Conservation (phyloP, 2,329 filamentous ascomycete species). For the Monosporascus sp. region DNA sequence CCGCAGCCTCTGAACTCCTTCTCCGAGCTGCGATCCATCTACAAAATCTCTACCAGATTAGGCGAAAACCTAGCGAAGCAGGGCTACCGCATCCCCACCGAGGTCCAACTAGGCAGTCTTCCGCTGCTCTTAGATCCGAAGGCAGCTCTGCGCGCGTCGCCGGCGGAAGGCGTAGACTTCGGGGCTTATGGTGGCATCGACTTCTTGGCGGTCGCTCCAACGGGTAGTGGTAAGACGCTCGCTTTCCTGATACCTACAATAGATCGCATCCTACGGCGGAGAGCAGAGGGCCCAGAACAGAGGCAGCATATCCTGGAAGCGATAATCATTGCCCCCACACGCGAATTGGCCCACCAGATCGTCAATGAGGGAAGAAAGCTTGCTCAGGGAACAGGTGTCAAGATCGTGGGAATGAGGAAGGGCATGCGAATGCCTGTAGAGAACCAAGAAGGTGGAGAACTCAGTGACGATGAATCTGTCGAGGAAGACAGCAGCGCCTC, state of each 20-base stretch:
- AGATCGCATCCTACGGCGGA: conserved; percentile 62
- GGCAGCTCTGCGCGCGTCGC: conserved; percentile 37
- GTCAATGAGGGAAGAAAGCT: conserved; percentile 84
- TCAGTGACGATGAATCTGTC: conserved; percentile 13
- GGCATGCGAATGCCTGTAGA: conserved; percentile 64
- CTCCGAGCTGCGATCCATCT: conserved; percentile 61
- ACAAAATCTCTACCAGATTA: conserved; percentile 68
- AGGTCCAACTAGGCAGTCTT: conserved; percentile 84
- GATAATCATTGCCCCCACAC: conserved; percentile 71
- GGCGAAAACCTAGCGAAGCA: conserved; percentile 77
- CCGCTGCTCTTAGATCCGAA: conserved; percentile 66
- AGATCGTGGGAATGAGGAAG: conserved; percentile 77
- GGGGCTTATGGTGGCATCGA: conserved; percentile 47
- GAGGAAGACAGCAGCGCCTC: conserved; percentile 19
- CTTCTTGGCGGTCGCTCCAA: conserved; percentile 85
- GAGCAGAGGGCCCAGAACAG: conserved; percentile 36
- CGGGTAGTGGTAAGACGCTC: conserved; percentile 93
- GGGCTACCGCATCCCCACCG: conserved; percentile 82
- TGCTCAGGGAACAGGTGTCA: conserved; percentile 68
- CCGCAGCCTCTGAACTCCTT: conserved; percentile 79
- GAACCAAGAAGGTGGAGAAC: conserved; percentile 28
- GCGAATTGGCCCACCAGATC: conserved; percentile 74
- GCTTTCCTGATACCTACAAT: conserved; percentile 87
- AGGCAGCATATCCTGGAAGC: conserved; percentile 54
- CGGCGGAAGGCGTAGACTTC: conserved; percentile 28